phyloP scores from a whole-genome alignment of 164 flowering plant genomes.

The Magnolia sinica region DNA sequence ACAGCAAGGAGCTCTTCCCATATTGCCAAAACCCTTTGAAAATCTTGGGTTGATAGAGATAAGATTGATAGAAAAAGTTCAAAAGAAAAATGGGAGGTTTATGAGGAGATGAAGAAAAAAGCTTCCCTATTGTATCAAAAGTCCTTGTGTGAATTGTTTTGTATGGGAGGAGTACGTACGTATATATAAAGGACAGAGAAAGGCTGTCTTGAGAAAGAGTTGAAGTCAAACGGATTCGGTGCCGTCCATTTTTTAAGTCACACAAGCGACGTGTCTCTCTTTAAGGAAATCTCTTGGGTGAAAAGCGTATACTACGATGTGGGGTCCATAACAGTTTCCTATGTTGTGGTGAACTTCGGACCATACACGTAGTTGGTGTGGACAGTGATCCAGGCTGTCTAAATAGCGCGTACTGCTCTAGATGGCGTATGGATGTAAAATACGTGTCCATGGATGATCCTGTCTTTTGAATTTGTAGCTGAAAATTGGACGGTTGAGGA shows the following conservation, averaged over 20 bases:
- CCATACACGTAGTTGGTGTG: too few relatives aligned
- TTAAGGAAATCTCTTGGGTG: not conserved
- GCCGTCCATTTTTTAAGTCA: conserved; percentile 27
- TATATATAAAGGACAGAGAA: conserved; percentile 1
- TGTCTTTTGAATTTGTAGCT: too few relatives aligned
- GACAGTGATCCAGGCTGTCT: too few relatives aligned
- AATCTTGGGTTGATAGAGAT: not conserved
- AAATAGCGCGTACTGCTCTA: too few relatives aligned
- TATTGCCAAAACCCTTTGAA: conserved; percentile 11
- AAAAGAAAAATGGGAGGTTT: not conserved
- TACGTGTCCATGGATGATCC: too few relatives aligned
- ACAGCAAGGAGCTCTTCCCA: conserved; percentile 97
- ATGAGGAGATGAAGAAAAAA: not conserved
- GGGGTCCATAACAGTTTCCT: not conserved
- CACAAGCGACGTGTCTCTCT: not conserved
- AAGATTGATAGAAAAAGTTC: not conserved
- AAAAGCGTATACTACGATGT: not conserved
- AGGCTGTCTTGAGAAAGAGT: not conserved
- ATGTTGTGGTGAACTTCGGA: not conserved
- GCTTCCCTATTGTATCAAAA: not conserved
- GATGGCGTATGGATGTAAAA: too few relatives aligned
- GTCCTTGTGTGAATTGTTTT: not conserved
- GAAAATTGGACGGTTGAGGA: too few relatives aligned
- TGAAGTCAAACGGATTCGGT: conserved; percentile 49
- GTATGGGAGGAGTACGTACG: not conserved